These are phyloP conservation scores for Pholiota adiposa DNA, from an alignment of 1,284 basidiomycete species.

Conservation along the genomic window DNA sequence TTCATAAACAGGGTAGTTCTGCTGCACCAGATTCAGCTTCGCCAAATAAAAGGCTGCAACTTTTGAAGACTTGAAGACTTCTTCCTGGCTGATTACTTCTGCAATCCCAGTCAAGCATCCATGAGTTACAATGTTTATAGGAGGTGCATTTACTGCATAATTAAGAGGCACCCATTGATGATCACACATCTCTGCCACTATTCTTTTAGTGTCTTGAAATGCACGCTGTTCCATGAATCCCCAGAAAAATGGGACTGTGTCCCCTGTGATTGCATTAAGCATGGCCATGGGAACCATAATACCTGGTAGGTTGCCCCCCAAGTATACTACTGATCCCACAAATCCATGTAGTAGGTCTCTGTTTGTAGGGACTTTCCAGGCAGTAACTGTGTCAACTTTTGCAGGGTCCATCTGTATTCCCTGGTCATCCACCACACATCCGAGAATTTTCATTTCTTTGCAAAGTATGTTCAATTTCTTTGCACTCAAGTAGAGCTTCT, in stretches of 20 bases:
- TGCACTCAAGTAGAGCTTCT: neutral
- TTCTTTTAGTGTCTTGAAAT: slow-evolving; percentile 10
- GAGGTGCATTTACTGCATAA: neutral
- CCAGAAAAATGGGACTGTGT: slow-evolving; percentile 12
- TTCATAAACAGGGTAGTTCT: too few species aligned
- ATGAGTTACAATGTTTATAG: neutral
- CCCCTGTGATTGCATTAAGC: neutral
- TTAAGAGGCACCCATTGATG: neutral
- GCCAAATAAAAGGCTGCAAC: slow-evolving; percentile 17
- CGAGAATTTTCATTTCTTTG: neutral
- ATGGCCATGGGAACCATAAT: slow-evolving; percentile 10
- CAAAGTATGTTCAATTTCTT: neutral
- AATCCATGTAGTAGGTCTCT: slow-evolving; percentile 13
- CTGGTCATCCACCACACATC: neutral
- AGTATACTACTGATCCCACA: slow-evolving; percentile 8
- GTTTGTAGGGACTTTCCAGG: slow-evolving; percentile 11
- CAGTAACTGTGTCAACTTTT: neutral
- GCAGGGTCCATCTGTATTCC: neutral
- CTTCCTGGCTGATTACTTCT: neutral
- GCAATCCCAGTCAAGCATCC: neutral
- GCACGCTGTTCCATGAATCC: neutral
- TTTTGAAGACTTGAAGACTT: slow-evolving; percentile 6
- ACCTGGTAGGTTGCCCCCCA: slow-evolving; percentile 6
- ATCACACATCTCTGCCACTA: neutral
- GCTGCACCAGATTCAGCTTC: slow-evolving; percentile 17